Conservation (phyloP, 106 monocot genomes). For the Dendrobium nobile region DNA sequence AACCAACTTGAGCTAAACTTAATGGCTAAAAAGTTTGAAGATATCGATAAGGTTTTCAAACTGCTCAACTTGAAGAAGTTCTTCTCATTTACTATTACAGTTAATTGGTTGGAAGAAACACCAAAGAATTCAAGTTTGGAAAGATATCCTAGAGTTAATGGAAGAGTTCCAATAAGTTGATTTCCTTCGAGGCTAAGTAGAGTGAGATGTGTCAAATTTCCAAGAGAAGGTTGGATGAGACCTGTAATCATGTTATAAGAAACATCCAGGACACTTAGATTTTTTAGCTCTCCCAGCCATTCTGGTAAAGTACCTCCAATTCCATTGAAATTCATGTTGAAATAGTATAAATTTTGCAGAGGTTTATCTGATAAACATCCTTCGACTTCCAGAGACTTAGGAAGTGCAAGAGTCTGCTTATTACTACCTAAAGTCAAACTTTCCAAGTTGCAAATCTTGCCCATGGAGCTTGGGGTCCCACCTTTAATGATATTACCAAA, state of each 20-base stretch:
- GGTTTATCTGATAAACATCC: background rate
- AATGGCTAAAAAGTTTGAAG: slow-evolving; percentile 10
- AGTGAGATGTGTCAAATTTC: slow-evolving; percentile 1
- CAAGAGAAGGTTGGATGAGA: slow-evolving; percentile 14
- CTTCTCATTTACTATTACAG: slow-evolving; percentile 13
- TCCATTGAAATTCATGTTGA: background rate
- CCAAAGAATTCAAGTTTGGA: background rate
- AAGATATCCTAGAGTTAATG: slow-evolving; percentile 10
- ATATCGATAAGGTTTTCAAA: background rate
- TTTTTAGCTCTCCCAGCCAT: slow-evolving; percentile 3
- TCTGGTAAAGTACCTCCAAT: background rate
- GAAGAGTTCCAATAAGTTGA: slow-evolving; percentile 16
- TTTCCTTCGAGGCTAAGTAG: slow-evolving; percentile 10
- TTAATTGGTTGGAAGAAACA: background rate
- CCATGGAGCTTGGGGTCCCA: slow-evolving; percentile 4
- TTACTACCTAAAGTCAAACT: background rate
- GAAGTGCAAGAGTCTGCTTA: background rate
- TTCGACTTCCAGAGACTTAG: background rate
- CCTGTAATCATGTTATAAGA: slow-evolving; percentile 7
- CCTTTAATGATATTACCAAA: background rate
- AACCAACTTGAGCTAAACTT: slow-evolving; percentile 10
- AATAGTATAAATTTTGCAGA: background rate
- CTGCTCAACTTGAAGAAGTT: slow-evolving; percentile 5
- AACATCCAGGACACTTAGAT: background rate
- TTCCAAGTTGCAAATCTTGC: slow-evolving; percentile 11